phyloP scores from a whole-genome alignment of 106 monocot species.

The Phalaenopsis aphrodite region DNA sequence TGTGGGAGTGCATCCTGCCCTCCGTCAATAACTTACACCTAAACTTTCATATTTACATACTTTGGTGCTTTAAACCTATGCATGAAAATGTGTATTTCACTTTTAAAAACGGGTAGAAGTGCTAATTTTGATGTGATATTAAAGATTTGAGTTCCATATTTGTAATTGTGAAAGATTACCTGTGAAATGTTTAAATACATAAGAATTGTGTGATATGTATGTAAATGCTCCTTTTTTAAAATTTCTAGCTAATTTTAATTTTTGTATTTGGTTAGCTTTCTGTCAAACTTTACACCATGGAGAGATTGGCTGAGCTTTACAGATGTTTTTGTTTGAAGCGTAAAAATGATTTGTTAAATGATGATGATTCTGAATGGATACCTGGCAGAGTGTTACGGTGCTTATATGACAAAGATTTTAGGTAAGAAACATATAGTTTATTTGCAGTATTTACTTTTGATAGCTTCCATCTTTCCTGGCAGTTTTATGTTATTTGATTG shows the following conservation, averaged over 20 bases:
- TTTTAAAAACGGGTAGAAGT: no score
- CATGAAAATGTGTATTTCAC: no score
- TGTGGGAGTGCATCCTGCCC: no score
- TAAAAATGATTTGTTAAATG: conserved; percentile 35
- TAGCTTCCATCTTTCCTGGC: neutral
- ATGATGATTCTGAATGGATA: conserved; percentile 76
- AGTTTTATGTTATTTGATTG: neutral
- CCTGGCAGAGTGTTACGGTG: conserved; percentile 94
- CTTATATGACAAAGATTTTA: conserved; percentile 96
- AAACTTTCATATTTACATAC: no score
- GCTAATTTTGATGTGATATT: no score
- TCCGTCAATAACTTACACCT: no score
- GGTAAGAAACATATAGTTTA: conserved; percentile 31
- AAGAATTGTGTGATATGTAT: no score
- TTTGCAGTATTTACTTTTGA: neutral
- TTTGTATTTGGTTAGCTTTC: conserved; percentile 37
- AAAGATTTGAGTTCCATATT: no score
- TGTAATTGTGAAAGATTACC: no score
- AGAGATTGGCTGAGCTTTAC: conserved; percentile 76
- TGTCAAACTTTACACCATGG: conserved; percentile 86
- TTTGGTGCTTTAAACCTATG: no score
- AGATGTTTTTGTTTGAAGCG: conserved; percentile 46
- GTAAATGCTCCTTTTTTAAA: no score
- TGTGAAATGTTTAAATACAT: no score
- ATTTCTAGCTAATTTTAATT: neutral